A percentile compares a stretch with the other conserved stretches of the same genome.
Evolutionary conservation across 257 asterid genomes (phyloP).

Genomic region (Penstemon newberryi): DNA sequence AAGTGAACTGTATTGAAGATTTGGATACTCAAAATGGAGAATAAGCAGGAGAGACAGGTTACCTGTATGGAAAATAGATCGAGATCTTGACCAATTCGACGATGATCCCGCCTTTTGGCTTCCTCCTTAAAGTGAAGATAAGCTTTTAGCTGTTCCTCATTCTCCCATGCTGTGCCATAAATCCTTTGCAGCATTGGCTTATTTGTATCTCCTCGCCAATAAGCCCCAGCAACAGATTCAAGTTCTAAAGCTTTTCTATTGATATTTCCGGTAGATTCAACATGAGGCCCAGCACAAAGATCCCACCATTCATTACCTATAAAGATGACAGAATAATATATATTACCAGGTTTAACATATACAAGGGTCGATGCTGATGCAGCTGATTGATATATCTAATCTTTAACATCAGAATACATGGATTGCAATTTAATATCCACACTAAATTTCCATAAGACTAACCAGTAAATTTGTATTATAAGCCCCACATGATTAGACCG

Average conservation of each 20-base stretch:
- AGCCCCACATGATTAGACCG: no score
- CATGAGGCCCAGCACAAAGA: constrained; percentile 99
- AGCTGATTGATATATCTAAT: no score
- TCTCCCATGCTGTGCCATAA: constrained; percentile 99
- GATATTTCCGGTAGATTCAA: constrained; percentile 89
- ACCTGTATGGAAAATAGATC: constrained; percentile 98
- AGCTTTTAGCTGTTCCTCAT: constrained; percentile 84
- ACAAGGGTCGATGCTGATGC: not conserved
- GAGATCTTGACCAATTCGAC: constrained; percentile 93
- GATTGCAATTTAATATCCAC: no score
- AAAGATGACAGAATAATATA: constrained; percentile 21
- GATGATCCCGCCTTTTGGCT: constrained; percentile 96
- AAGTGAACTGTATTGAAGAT: constrained; percentile 1
- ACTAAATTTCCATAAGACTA: no score
- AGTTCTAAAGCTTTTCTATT: constrained; percentile 83
- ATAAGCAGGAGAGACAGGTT: constrained; percentile 10
- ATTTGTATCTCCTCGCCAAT: constrained; percentile 93
- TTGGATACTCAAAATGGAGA: not conserved
- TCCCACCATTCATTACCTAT: constrained; percentile 98
- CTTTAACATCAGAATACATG: no score
- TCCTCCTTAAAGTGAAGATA: constrained; percentile 90
- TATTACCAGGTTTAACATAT: not conserved
- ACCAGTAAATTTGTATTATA: no score
- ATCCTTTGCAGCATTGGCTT: constrained; percentile 94
- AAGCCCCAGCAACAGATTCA: constrained; percentile 99